phyloP scores from a whole-genome alignment of 768 basidiomycete species.

The Boletus barrowsii region DNA sequence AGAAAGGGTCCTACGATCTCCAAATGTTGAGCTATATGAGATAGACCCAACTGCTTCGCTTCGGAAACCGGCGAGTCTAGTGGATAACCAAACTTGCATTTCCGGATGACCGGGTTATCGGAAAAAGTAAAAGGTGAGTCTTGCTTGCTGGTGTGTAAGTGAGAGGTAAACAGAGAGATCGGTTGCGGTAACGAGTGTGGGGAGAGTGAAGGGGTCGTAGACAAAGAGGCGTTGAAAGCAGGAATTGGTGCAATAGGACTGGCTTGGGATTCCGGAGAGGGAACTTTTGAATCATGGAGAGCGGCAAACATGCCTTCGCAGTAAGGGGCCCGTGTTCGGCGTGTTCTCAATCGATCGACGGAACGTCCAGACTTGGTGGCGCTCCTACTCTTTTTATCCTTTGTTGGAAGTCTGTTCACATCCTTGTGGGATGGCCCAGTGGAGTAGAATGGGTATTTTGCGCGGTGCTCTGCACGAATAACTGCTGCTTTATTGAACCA shows the following conservation, averaged over 20 bases:
- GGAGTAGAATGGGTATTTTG: constrained; percentile 29
- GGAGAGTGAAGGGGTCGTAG: constrained; percentile 8
- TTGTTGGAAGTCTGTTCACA: constrained; percentile 5
- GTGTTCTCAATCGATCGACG: constrained; percentile 30
- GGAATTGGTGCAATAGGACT: neutral
- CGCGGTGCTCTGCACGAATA: constrained; percentile 26
- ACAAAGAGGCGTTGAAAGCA: neutral
- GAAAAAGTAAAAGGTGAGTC: neutral
- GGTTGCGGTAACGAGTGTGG: constrained; percentile 14
- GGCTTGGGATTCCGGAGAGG: constrained; percentile 5
- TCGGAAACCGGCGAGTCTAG: constrained; percentile 24
- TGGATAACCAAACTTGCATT: constrained; percentile 7
- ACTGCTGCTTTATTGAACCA: constrained; percentile 35
- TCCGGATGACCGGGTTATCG: constrained; percentile 15
- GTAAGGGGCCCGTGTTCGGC: constrained; percentile 21
- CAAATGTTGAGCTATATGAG: constrained; percentile 22
- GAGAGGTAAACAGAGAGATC: constrained; percentile 16
- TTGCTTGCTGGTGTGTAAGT: neutral
- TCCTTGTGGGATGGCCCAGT: constrained; percentile 27
- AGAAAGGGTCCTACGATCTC: constrained; percentile 26
- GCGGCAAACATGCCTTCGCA: constrained; percentile 14
- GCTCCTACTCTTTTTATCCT: constrained; percentile 35
- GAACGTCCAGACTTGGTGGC: constrained; percentile 34
- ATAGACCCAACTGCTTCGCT: constrained; percentile 19
- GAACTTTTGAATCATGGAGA: neutral